A percentile compares a stretch with the other conserved stretches of the same genome.
phyloP scores from a whole-genome alignment of 106 monocot species.

The Gastrodia elata region DNA sequence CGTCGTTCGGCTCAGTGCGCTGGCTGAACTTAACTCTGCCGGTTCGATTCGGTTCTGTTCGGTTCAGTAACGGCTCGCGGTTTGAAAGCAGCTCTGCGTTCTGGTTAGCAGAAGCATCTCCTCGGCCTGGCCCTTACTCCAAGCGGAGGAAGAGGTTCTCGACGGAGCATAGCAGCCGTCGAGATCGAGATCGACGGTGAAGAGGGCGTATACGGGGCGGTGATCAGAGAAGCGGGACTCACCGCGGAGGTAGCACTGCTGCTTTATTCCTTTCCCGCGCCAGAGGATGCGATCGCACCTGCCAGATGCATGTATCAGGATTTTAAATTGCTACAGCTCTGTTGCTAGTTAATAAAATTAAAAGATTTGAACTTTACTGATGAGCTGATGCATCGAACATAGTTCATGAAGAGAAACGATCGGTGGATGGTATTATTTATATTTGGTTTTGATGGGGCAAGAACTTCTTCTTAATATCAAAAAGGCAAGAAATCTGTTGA shows the following conservation, averaged over 20 bases:
- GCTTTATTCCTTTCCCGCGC: constrained; percentile 48
- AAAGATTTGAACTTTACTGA: too few species aligned
- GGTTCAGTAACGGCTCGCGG: not conserved
- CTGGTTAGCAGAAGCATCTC: constrained; percentile 50
- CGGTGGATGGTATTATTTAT: too few species aligned
- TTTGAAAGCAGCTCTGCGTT: constrained; percentile 35
- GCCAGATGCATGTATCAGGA: not conserved
- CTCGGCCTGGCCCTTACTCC: constrained; percentile 44
- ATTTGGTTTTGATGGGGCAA: too few species aligned
- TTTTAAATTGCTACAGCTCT: too few species aligned
- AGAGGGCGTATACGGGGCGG: constrained; percentile 46
- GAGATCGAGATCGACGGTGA: constrained; percentile 18
- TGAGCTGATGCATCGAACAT: too few species aligned
- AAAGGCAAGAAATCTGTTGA: too few species aligned
- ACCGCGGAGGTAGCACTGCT: constrained; percentile 42
- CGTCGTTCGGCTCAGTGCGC: too few species aligned
- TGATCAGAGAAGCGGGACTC: constrained; percentile 56
- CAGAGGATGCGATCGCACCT: constrained; percentile 71
- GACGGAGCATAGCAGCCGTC: constrained; percentile 4
- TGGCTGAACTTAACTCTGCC: too few species aligned
- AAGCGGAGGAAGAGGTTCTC: constrained; percentile 14
- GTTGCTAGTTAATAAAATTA: too few species aligned
- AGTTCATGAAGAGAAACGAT: too few species aligned
- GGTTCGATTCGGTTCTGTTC: not conserved
- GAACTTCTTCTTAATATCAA: too few species aligned